A percentile compares a stretch with the other conserved stretches of the same genome.
phyloP scores from a whole-genome alignment of 1,139 yeast genomes.

The Magnusiomyces starmeri region DNA sequence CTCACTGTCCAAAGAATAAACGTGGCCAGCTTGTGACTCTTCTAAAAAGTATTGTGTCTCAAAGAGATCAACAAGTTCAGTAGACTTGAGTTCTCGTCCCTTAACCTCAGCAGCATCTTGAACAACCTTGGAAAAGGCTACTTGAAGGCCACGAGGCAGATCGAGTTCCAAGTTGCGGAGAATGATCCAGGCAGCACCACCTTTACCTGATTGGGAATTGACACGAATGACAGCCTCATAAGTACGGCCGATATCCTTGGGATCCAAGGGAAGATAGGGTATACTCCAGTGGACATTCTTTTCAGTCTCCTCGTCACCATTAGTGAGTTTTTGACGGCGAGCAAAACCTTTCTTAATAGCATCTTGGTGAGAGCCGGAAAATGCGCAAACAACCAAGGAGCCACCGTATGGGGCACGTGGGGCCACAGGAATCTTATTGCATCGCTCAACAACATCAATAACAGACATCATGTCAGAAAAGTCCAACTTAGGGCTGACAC shows the following conservation, averaged over 20 bases:
- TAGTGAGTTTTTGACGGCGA: constrained; percentile 44
- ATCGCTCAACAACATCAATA: constrained; percentile 81
- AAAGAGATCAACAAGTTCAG: constrained; percentile 72
- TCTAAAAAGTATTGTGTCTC: constrained; percentile 57
- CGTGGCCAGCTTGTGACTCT: constrained; percentile 37
- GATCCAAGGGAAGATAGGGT: constrained; percentile 95
- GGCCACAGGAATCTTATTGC: constrained; percentile 91
- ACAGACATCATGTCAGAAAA: constrained; percentile 76
- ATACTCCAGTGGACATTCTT: constrained; percentile 57
- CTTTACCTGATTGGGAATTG: constrained; percentile 96
- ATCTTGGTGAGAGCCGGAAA: constrained; percentile 95
- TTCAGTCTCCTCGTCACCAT: constrained; percentile 36
- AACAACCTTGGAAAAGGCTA: constrained; percentile 78
- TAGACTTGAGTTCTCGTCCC: constrained; percentile 77
- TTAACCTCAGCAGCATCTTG: constrained; percentile 66
- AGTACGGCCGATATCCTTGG: constrained; percentile 90
- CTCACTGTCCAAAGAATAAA: constrained; percentile 23
- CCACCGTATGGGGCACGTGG: constrained; percentile 97
- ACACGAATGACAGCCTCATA: constrained; percentile 97
- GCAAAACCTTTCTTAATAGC: constrained; percentile 95
- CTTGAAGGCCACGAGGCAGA: constrained; percentile 86
- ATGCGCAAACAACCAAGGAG: constrained; percentile 91
- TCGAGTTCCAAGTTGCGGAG: constrained; percentile 82
- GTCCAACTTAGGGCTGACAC: constrained; percentile 78
- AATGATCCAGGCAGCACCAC: constrained; percentile 98